These are phyloP conservation scores for Aquanectria penicillioides DNA, from an alignment of 2,329 filamentous ascomycete species.

Conservation along the genomic window DNA sequence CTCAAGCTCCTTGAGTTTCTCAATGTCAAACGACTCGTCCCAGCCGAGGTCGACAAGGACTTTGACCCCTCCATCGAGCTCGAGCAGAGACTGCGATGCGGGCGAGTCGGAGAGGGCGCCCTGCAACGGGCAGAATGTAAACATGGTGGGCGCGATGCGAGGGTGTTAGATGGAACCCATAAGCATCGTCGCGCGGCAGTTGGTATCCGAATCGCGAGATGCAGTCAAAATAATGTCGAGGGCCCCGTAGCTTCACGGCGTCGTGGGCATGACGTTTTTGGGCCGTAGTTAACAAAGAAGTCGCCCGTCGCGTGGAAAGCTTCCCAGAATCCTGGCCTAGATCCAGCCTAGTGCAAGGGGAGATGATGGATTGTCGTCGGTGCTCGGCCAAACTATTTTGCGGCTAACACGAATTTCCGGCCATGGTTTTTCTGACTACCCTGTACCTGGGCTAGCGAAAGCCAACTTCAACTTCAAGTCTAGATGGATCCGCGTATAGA, in stretches of 20 bases:
- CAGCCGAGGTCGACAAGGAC: conserved; percentile 94
- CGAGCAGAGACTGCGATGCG: conserved; percentile 93
- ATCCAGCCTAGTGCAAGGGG: conserved; percentile 32
- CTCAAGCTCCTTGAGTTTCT: conserved; percentile 87
- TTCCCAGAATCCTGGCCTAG: conserved; percentile 31
- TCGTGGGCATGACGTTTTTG: conserved; percentile 30
- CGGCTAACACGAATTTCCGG: conserved; percentile 34
- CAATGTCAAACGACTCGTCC: conserved; percentile 89
- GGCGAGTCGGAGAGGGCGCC: conserved; percentile 88
- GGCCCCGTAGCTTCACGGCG: conserved; percentile 22
- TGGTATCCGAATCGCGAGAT: conserved; percentile 1
- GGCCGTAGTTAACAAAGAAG: conserved; percentile 35
- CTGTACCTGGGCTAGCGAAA: no score
- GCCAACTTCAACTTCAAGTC: no score
- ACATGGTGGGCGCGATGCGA: conserved; percentile 70
- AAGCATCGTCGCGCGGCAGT: conserved; percentile 31
- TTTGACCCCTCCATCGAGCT: conserved; percentile 97
- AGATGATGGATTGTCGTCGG: conserved; percentile 21
- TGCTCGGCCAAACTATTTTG: conserved; percentile 33
- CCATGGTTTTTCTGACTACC: no score
- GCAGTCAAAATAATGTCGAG: not conserved
- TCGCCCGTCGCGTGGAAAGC: conserved; percentile 34
- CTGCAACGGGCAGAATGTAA: conserved; percentile 92
- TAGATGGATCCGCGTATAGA: no score
- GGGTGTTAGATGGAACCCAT: conserved; percentile 28